Conservation (phyloP, 805 yeast genomes). For the Hanseniaspora lindneri region DNA sequence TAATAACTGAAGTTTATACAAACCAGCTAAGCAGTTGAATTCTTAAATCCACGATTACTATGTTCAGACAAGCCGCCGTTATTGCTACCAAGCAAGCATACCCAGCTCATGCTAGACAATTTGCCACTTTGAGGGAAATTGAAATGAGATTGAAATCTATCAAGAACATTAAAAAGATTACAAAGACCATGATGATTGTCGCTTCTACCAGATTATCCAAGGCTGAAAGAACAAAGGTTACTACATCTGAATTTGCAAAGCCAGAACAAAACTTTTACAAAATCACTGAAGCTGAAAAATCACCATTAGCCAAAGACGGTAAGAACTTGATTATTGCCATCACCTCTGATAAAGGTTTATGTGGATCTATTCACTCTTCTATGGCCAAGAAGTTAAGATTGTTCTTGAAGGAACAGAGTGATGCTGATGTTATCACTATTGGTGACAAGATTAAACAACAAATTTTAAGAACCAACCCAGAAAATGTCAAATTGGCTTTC, state of each 20-base stretch:
- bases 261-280: slow-evolving; percentile 69
- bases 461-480: slow-evolving; percentile 68
- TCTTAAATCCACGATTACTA: background rate
- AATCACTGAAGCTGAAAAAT: slow-evolving; percentile 53
- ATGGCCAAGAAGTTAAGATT: slow-evolving; percentile 76
- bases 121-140: slow-evolving; percentile 97
- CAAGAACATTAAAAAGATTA: slow-evolving; percentile 97
- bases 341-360: slow-evolving; percentile 94
- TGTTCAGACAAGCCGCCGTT: slow-evolving; percentile 7
- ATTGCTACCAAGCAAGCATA: slow-evolving; percentile 2
- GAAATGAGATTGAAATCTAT: slow-evolving; percentile 96
- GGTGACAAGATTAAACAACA: slow-evolving; percentile 94
- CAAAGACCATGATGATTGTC: slow-evolving; percentile 98
- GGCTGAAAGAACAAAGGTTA: slow-evolving; percentile 89
- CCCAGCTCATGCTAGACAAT: slow-evolving; percentile 44
- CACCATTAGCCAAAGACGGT: slow-evolving; percentile 40
- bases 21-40: background rate
- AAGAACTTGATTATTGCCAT: slow-evolving; percentile 75
- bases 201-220: slow-evolving; percentile 92
- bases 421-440: slow-evolving; percentile 68
- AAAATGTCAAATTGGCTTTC: slow-evolving; percentile 60
- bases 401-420: slow-evolving; percentile 49
- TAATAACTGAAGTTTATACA: too few relatives aligned
- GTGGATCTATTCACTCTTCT: slow-evolving; percentile 97
- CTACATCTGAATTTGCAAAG: slow-evolving; percentile 72